phyloP scores from a whole-genome alignment of 495 filamentous ascomycete species.

The Trypethelium eluteriae region DNA sequence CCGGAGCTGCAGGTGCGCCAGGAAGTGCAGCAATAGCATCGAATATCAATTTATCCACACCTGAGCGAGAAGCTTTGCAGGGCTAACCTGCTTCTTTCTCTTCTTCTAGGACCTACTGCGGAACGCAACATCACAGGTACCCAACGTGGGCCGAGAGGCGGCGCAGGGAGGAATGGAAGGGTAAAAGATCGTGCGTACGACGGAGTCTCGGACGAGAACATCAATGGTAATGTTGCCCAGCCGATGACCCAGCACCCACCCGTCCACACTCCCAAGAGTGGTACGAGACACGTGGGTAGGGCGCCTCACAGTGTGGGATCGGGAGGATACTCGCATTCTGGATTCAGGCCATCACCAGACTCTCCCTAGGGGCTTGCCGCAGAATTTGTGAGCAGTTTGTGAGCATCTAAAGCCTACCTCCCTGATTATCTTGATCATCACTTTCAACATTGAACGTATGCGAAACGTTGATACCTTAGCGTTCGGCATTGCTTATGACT shows the following conservation, averaged over 20 bases:
- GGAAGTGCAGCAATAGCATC: not conserved
- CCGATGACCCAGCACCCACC: not conserved
- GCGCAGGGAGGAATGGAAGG: not conserved
- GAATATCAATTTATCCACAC: slow-evolving; percentile 8
- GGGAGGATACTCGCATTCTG: slow-evolving; percentile 5
- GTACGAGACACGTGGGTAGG: not conserved
- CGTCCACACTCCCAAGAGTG: slow-evolving; percentile 3
- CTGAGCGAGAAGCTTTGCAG: slow-evolving; percentile 3
- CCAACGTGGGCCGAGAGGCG: not conserved
- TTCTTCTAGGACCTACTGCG: not conserved
- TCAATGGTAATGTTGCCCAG: not conserved
- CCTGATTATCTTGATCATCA: not conserved
- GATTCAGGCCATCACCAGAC: slow-evolving; percentile 9
- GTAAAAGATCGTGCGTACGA: slow-evolving; percentile 4
- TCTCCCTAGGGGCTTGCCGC: not conserved
- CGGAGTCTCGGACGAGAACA: not conserved
- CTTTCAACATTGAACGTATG: not conserved
- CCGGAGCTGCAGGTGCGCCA: not conserved
- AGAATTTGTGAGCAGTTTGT: not conserved
- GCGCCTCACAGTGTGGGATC: not conserved
- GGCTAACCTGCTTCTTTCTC: not conserved
- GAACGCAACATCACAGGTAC: slow-evolving; percentile 8
- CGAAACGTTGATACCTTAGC: not conserved
- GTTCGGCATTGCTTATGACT: not conserved
- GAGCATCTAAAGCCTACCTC: not conserved